Conservation (phyloP, 305 asterid species). For the Salvia sclarea region DNA sequence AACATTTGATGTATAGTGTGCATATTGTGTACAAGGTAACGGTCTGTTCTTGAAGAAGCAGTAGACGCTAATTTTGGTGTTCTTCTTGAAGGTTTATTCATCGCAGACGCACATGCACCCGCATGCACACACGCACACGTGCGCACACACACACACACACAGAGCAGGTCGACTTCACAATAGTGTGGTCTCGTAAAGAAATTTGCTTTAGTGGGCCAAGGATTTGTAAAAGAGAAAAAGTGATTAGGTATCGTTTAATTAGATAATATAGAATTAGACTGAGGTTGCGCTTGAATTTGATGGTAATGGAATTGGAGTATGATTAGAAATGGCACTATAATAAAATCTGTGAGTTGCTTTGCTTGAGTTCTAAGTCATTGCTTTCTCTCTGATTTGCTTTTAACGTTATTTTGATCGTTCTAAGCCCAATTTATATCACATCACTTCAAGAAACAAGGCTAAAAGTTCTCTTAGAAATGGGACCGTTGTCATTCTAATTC, state of each 20-base stretch:
- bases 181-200: neutral
- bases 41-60: neutral
- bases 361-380: neutral
- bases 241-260: neutral
- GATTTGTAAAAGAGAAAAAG: neutral
- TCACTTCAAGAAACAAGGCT: neutral
- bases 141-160: too few relatives aligned
- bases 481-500: neutral
- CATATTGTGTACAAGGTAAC: neutral
- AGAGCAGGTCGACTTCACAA: neutral
- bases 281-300: neutral
- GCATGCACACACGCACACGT: too few relatives aligned
- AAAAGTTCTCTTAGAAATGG: neutral
- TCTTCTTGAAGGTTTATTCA: neutral
- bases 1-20: constrained; percentile 9
- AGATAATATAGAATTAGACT: neutral
- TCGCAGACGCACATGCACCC: too few relatives aligned
- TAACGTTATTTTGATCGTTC: neutral
- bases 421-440: neutral
- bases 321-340: too few relatives aligned
- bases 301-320: too few relatives aligned
- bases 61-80: neutral
- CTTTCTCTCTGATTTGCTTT: neutral
- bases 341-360: too few relatives aligned
- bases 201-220: neutral